Base-by-base conservation (phyloP, 1,139 yeast genomes). In the Pichia terricola region DNA sequence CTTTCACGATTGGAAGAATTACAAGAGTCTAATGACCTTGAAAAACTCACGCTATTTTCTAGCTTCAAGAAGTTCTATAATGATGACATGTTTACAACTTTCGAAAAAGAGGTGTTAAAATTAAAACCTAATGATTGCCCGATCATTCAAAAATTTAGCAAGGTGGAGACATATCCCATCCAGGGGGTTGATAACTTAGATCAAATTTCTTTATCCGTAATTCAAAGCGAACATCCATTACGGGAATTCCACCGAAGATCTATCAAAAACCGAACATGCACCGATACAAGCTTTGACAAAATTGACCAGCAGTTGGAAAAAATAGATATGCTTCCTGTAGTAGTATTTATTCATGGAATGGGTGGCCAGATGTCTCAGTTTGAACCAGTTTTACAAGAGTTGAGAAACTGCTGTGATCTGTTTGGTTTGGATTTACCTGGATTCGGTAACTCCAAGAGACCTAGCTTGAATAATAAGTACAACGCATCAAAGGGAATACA, bases 331-430 rank as follows among this genome's bases (percentile, higher is more conserved):
- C 62, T 79, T 41, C 91, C 94, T 0, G 65, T 77, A 4, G 60
- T 81, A 11, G 66, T 83, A 11, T 73, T 83, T 43, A 56, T 83
- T 26, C 94, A 83, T 60, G 94, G 94, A 0, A 63, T 83, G 38
- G 94, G 94, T 1, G 94, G 94, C 7, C 89, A 81, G 56, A 68
- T 81, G 64, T 69, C 82, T 8, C 89, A 81, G 57, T 82, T 84
- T 57, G 86, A 80, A 53, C 74, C 77, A 3, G 63, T 81, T 37
- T 68, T 83, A 62, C 83, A 77, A 37, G 69, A 78, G 45, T 70
- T 83, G 46, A 69, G 85, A 30, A 83, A 80, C 55, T 78, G 83
- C 57, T 72, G 79, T 54, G 83, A 80, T 50, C 69, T 81, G 3
- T 57, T 79, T 44, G 70, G 85, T 1, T 55, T 83, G 26, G 94